Conservation (phyloP, 306 rosid species). For the Prunus campanulata region DNA sequence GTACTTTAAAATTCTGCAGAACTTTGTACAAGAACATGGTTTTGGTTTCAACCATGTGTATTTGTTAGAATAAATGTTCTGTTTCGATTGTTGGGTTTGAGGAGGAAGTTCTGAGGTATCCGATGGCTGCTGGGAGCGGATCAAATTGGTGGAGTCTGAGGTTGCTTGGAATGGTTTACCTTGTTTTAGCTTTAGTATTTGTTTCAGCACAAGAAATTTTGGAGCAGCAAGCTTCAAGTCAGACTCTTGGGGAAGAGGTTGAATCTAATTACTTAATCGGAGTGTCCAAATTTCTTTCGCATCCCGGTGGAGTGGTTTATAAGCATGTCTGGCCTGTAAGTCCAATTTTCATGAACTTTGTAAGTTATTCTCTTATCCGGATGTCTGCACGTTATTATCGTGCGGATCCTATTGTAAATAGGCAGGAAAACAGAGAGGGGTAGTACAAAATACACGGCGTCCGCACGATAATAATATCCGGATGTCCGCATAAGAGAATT, state of each 20-base stretch:
- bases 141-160: slow-evolving; percentile 27
- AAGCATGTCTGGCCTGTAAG: slow-evolving; percentile 69
- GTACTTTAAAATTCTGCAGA: background rate
- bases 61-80: background rate
- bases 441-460: no score
- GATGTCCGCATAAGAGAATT: no score
- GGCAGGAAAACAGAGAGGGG: no score
- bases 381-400: no score
- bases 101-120: background rate
- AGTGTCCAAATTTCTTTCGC: slow-evolving; percentile 44
- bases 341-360: background rate
- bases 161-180: slow-evolving; percentile 18
- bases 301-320: slow-evolving; percentile 28
- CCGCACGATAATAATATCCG: no score
- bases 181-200: slow-evolving; percentile 23
- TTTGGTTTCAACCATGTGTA: background rate
- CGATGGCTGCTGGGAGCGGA: slow-evolving; percentile 5
- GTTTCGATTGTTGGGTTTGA: background rate
- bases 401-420: no score
- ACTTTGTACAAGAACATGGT: background rate
- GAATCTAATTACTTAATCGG: slow-evolving; percentile 18
- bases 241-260: slow-evolving; percentile 11
- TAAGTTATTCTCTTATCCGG: background rate
- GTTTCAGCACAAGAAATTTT: slow-evolving; percentile 42
- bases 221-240: slow-evolving; percentile 24